phyloP scores from a whole-genome alignment of 495 filamentous ascomycete species.

The Hypoxylon fuscum region DNA sequence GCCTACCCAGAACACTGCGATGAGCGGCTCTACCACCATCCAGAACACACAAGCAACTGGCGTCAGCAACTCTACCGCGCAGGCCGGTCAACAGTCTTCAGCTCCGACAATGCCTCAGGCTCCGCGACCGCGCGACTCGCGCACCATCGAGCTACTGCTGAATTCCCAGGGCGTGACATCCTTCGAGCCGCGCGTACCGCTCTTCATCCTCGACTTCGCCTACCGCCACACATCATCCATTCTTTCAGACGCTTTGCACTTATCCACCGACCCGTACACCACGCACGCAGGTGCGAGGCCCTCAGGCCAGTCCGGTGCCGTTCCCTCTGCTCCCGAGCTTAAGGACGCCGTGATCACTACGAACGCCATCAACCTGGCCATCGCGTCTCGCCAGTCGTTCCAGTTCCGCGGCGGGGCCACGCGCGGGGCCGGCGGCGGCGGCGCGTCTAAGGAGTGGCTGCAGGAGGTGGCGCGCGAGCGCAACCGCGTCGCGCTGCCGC shows the following conservation, averaged over 20 bases:
- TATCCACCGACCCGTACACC: conserved; percentile 69
- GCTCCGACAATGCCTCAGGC: conserved; percentile 48
- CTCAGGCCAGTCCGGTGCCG: conserved; percentile 53
- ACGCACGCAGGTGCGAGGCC: conserved; percentile 60
- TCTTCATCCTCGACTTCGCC: conserved; percentile 95
- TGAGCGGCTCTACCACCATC: conserved; percentile 36
- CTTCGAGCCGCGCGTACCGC: conserved; percentile 93
- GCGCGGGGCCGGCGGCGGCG: conserved; percentile 48
- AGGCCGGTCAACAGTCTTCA: conserved; percentile 25
- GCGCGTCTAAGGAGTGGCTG: conserved; percentile 84
- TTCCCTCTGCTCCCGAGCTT: conserved; percentile 51
- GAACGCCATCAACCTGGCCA: conserved; percentile 61
- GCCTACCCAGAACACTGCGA: conserved; percentile 44
- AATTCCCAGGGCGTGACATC: conserved; percentile 84
- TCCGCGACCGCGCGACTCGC: conserved; percentile 87
- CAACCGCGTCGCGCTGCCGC: conserved; percentile 82
- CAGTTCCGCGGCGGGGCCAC: conserved; percentile 60
- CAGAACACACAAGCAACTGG: conserved; percentile 51
- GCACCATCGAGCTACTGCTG: conserved; percentile 90
- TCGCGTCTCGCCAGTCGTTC: conserved; percentile 58
- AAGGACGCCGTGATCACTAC: conserved; percentile 55
- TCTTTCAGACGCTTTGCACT: conserved; percentile 71
- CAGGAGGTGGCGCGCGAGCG: conserved; percentile 82
- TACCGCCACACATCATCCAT: conserved; percentile 81
- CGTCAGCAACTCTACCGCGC: conserved; percentile 35